A percentile compares a stretch with the other conserved stretches of the same genome.
These are phyloP conservation scores for Arthroderma sp. DNA, from an alignment of 2,329 filamentous ascomycete species.

Conservation along the genomic window DNA sequence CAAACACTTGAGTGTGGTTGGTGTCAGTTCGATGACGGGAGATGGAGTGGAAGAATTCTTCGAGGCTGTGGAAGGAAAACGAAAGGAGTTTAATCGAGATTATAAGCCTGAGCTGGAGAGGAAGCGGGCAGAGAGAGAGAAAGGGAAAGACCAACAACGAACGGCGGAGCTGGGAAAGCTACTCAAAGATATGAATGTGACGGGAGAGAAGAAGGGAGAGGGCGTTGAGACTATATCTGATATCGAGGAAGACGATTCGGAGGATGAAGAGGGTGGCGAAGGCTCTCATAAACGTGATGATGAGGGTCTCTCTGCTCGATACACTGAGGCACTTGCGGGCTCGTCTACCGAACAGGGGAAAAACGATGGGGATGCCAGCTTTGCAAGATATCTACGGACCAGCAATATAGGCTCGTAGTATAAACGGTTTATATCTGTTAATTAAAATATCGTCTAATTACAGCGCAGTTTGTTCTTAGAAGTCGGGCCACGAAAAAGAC, in stretches of 20 bases:
- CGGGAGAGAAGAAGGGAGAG: conserved; percentile 22
- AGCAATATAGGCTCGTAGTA: conserved; percentile 21
- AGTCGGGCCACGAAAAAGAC: no score
- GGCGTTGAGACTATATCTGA: conserved; percentile 36
- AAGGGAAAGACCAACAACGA: conserved; percentile 55
- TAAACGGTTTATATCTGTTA: neutral
- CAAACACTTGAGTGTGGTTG: conserved; percentile 80
- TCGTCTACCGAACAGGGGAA: conserved; percentile 28
- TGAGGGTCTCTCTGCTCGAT: conserved; percentile 59
- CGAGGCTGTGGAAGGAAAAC: conserved; percentile 72
- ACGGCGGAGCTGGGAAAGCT: conserved; percentile 79
- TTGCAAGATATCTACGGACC: conserved; percentile 36
- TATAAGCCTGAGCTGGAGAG: conserved; percentile 86
- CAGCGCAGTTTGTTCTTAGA: neutral
- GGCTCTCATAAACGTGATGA: conserved; percentile 33
- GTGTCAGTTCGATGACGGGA: conserved; percentile 84
- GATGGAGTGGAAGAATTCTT: conserved; percentile 91
- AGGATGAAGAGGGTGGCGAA: conserved; percentile 43
- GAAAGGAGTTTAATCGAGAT: conserved; percentile 73
- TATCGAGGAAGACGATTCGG: conserved; percentile 35
- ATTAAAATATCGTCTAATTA: neutral
- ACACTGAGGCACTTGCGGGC: conserved; percentile 59
- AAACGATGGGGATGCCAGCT: conserved; percentile 37
- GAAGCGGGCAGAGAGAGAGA: conserved; percentile 60
- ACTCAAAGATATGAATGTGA: conserved; percentile 80